Percentiles rank a stretch among this genome's conserved stretches.
phyloP scores from a whole-genome alignment of 257 asterid species.

The Solanum rostratum region DNA sequence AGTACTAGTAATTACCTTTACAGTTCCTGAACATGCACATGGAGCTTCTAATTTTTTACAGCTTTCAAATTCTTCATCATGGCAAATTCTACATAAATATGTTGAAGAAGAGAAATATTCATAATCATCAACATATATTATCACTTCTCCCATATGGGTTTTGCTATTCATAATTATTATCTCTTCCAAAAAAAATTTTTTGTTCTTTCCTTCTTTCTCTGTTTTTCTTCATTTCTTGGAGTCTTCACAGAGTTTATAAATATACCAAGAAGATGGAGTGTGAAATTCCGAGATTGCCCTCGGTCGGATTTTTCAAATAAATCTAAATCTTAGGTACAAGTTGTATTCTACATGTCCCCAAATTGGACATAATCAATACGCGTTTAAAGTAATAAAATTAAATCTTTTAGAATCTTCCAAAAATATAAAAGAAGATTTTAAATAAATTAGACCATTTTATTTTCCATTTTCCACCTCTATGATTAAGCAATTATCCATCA shows the following conservation, averaged over 20 bases:
- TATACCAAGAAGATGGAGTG: not conserved
- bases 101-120: conserved; percentile 6
- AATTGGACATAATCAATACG: conserved; percentile 8
- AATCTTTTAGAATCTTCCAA: not conserved
- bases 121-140: conserved; percentile 39
- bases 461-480: not conserved
- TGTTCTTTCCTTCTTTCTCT: not conserved
- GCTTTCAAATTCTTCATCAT: conserved; percentile 68
- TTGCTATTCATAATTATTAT: not conserved
- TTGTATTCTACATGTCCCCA: not conserved
- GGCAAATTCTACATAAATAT: conserved; percentile 74
- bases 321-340: not conserved
- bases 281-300: conserved; percentile 34
- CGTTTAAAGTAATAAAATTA: not conserved
- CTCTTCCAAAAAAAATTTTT: rapidly evolving
- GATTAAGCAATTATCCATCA: not conserved
- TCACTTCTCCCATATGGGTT: conserved; percentile 38
- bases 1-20: conserved; percentile 31
- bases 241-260: conserved; percentile 3
- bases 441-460: not conserved
- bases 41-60: conserved; percentile 50
- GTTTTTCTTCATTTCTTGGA: not conserved
- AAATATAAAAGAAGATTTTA: not conserved
- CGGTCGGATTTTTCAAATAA: not conserved
- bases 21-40: conserved; percentile 90